Percentiles rank a stretch among this genome's conserved stretches.
Evolutionary conservation across 805 yeast species (phyloP).

Genomic region (Pichia manshurica): DNA sequence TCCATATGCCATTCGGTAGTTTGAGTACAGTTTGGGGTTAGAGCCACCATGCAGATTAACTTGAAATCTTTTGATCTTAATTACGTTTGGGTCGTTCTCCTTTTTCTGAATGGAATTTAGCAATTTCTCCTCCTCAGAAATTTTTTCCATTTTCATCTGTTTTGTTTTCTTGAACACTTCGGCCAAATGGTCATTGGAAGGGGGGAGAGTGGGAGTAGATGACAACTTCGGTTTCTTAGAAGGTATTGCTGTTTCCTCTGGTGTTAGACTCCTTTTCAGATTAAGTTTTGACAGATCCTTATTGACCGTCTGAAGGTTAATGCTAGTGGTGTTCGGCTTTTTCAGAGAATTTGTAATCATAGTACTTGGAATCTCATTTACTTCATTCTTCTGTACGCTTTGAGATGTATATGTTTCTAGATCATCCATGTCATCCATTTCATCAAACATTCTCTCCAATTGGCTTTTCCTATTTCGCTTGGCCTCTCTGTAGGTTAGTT

Average conservation of each 20-base stretch:
- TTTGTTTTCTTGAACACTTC: conserved; percentile 16
- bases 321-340: too few relatives aligned
- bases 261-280: background rate
- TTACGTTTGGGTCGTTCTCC: background rate
- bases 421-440: conserved; percentile 9
- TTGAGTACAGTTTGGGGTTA: conserved; percentile 3
- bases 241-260: background rate
- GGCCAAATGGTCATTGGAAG: conserved; percentile 1
- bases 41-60: background rate
- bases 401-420: conserved; percentile 7
- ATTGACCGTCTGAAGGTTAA: background rate
- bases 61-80: conserved; percentile 15
- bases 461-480: conserved; percentile 7
- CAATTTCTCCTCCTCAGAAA: conserved; percentile 5
- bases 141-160: conserved; percentile 12
- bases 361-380: background rate
- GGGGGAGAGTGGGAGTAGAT: background rate
- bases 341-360: too few relatives aligned
- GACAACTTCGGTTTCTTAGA: background rate
- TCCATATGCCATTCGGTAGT: background rate
- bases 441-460: conserved; percentile 9
- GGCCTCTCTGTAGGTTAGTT: conserved; percentile 1
- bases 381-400: background rate
- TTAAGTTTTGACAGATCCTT: conserved; percentile 1
- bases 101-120: background rate